Evolutionary conservation across 2,329 filamentous ascomycete genomes (phyloP), one percentile per base, ranked within the genome.

Genomic region (Chaetomiaceae sp.): DNA sequence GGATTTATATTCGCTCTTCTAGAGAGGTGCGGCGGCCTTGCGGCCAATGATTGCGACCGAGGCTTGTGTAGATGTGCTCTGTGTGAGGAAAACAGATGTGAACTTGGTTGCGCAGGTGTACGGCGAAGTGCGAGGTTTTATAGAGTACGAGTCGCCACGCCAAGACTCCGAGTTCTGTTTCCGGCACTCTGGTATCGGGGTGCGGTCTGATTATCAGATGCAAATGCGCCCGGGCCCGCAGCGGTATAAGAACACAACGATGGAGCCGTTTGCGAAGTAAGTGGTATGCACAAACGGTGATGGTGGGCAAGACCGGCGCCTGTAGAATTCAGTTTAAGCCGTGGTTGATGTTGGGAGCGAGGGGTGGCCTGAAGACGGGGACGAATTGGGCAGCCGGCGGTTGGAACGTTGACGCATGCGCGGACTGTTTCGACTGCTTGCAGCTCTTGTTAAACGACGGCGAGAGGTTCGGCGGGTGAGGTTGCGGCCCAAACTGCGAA

Each of bases 81-180:
- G 34, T 3, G n/a, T 40, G 27, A 20, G 6, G 15, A 36, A 20
- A 39, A 38, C 17, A 33, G 33, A 19, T 19, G 4, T n/a, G 23
- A 29, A 15, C 14, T 27, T n/a, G 14, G n/a, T 29, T 36, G 23
- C 27, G 11, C 31, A 22, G 44, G 23, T 51, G 34, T 20, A 47
- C 43, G 45, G 38, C 54, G 54, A 56, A 45, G 39, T 8, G 36
- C 34, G 48, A 40, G 23, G 33, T 48, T 39, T 40, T 48, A 44
- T 54, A 33, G 46, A 36, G 37, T n/a, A 44, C 52, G 44, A 46
- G 39, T 49, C 39, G 54, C 54, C 54, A 46, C 54, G 45, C 29
- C 29, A 7, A 40, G 33, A 22, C 39, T 39, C n/a, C n/a, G n/a
- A n/a, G n/a, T n/a, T 31, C 31, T 37, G 43, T 17, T 47, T 47